These are phyloP conservation scores for Nematocida minor DNA, from an alignment of 371 early-diverging fungal species.

Conservation along the genomic window DNA sequence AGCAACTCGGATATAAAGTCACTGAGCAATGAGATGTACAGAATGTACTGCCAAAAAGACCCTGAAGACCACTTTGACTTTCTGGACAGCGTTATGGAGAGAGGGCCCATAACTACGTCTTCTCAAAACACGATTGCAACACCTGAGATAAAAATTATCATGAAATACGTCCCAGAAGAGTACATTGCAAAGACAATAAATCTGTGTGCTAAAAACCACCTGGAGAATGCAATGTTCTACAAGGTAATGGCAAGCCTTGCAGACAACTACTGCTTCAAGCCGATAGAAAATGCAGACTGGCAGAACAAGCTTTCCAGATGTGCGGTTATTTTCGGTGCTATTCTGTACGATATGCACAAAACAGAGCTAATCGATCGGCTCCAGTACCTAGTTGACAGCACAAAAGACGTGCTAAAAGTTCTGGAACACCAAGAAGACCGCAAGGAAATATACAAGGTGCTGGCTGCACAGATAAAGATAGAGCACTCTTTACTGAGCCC, in stretches of 20 bases:
- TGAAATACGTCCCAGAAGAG: neutral
- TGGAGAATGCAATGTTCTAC: neutral
- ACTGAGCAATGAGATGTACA: neutral
- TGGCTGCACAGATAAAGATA: no score
- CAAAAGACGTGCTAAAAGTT: neutral
- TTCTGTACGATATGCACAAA: neutral
- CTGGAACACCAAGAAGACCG: neutral
- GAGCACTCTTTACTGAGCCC: no score
- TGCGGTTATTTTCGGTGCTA: neutral
- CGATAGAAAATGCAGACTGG: neutral
- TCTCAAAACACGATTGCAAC: neutral
- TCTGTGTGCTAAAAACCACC: neutral
- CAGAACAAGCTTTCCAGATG: neutral
- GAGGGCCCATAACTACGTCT: neutral
- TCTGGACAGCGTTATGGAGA: neutral
- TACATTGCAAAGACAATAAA: neutral
- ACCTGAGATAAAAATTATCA: neutral
- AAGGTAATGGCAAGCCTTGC: neutral
- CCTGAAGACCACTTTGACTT: neutral
- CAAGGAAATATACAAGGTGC: no score
- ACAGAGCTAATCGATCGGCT: neutral
- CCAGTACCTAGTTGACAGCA: neutral
- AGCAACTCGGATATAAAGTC: no score
- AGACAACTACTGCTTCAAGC: neutral
- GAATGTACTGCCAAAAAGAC: neutral